Conservation (phyloP, 179 eudicot species). For the Dionaea muscipula region DNA sequence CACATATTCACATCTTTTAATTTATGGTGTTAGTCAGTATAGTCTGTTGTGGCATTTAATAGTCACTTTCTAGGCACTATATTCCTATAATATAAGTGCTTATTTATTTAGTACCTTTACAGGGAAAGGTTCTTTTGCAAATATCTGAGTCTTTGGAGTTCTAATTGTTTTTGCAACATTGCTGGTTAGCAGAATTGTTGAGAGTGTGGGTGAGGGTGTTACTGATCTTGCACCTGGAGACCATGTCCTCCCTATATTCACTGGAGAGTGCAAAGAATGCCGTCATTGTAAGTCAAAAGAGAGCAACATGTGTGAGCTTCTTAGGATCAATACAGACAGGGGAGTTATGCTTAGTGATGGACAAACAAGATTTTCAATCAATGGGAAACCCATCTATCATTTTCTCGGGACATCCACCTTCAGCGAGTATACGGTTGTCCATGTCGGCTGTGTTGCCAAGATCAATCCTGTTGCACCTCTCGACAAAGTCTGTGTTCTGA, state of each 20-base stretch:
- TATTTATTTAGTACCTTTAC: no score
- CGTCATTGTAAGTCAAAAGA: slow-evolving; percentile 3
- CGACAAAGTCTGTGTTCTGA: slow-evolving; percentile 1
- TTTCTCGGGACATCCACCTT: slow-evolving; percentile 2
- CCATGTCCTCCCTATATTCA: slow-evolving; percentile 3
- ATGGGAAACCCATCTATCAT: slow-evolving; percentile 2
- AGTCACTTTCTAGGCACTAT: no score
- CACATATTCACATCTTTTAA: no score
- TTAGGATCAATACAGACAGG: slow-evolving; percentile 2
- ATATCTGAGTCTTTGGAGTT: neutral
- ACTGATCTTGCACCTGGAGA: slow-evolving; percentile 1
- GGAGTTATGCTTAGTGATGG: neutral
- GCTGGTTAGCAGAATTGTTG: slow-evolving; percentile 1
- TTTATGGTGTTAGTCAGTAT: no score
- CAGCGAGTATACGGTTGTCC: slow-evolving; percentile 3
- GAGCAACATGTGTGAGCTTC: slow-evolving; percentile 7
- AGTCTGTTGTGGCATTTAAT: no score
- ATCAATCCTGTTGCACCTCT: slow-evolving; percentile 1
- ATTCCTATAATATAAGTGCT: no score
- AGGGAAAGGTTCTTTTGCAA: no score
- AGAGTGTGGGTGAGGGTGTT: slow-evolving; percentile 5
- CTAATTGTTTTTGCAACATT: no score
- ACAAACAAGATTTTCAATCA: neutral
- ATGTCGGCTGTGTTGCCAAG: slow-evolving; percentile 3
- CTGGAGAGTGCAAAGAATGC: slow-evolving; percentile 5